These are phyloP conservation scores for Neofusicoccum laricinum DNA, from an alignment of 2,329 filamentous ascomycete species.

Conservation along the genomic window DNA sequence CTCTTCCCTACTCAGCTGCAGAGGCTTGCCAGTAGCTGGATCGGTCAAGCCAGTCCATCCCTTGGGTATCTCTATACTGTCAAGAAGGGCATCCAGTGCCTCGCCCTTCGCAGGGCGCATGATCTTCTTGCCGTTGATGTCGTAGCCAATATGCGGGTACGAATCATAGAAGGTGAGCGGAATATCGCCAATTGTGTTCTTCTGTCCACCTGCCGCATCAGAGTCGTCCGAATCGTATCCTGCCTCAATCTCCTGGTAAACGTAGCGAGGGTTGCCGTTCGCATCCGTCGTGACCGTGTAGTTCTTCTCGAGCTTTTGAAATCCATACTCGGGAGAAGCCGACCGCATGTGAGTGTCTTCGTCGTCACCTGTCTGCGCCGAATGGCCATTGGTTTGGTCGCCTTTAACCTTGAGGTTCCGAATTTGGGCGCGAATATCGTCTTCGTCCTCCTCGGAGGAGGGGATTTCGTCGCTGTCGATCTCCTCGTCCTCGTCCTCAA, in stretches of 20 bases:
- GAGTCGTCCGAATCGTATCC: conserved; percentile 96
- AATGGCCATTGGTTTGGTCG: conserved; percentile 13
- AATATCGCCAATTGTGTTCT: conserved; percentile 94
- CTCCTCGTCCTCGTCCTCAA: conserved; percentile 33
- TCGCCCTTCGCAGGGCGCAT: conserved; percentile 93
- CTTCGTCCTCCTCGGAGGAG: conserved; percentile 39
- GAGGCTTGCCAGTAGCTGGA: conserved; percentile 85
- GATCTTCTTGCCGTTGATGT: conserved; percentile 98
- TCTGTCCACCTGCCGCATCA: conserved; percentile 66
- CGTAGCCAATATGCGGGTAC: conserved; percentile 97
- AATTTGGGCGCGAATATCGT: conserved; percentile 44
- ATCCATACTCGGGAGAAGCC: conserved; percentile 16
- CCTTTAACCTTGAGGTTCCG: conserved; percentile 40
- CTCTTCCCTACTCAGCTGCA: conserved; percentile 84
- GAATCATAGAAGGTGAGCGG: conserved; percentile 93
- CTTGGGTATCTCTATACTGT: conserved; percentile 95
- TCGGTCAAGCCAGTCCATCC: conserved; percentile 97
- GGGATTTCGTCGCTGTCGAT: conserved; percentile 40
- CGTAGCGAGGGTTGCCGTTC: conserved; percentile 84
- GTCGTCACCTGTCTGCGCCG: conserved; percentile 19
- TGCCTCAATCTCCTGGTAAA: conserved; percentile 91
- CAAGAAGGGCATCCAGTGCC: conserved; percentile 86
- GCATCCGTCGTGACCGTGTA: conserved; percentile 72
- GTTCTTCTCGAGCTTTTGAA: conserved; percentile 41
- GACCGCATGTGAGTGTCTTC: conserved; percentile 15